Evolutionary conservation across 306 rosid genomes (phyloP), one percentile per base, ranked within the genome.

Genomic region (Casuarina cunninghamiana): DNA sequence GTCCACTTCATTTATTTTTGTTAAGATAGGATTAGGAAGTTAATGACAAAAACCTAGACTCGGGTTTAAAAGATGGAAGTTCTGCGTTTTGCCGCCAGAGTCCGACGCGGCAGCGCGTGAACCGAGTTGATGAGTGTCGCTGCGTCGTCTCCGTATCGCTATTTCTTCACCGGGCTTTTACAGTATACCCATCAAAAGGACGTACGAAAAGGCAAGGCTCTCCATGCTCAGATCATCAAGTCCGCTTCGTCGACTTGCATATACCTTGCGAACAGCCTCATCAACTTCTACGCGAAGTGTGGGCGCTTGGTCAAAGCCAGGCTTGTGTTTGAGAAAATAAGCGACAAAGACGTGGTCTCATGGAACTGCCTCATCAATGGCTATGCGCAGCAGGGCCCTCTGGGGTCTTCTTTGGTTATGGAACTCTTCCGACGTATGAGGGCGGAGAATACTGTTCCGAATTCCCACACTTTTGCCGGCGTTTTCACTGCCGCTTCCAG

Each of bases 361-460:
- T 93, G 96, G 96, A 91, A 91, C 81, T 90, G 79, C 49, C 90
- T 93, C 80, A 87, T 93, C 91, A 93, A 91, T 62, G 96, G 82
- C 9, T 86, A 76, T 87, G 84, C 98, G 6, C 90, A 89, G 8
- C 79, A 81, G 53, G 79, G 84, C 6, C 81, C 71, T 42, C 32
- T 84, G 0, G 49, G 77, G 5, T 84, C 83, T 53, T 60, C 84
- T 5, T 45, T 75, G 8, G 89, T 76, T 51, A 76, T 91, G 85
- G 81, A 62, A 60, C 88, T 91, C 81, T 92, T 91, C 19, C 90
- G 66, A 55, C 78, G 82, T 50, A 89, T 93, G 91, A 74, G 82
- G 45, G 54, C 32, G 3, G 87, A 84, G 66, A 77, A 78, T 51
- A 73, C 82, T 38, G 44, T 71, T 3, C 96, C 98, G 0, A 85